These are phyloP conservation scores for Orobanche coerulescens DNA, from an alignment of 257 asterid genomes.

Conservation along the genomic window DNA sequence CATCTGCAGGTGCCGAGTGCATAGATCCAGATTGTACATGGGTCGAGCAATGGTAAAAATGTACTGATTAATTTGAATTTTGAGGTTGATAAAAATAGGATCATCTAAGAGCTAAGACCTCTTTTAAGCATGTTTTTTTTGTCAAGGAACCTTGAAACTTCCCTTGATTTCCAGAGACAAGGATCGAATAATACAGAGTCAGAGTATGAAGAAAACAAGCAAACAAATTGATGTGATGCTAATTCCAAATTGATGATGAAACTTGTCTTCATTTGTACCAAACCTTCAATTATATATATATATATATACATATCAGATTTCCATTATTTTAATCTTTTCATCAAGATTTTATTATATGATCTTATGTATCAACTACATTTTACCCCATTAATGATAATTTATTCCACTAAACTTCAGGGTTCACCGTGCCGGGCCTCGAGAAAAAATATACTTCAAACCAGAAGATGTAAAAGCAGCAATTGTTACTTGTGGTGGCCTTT, in stretches of 20 bases:
- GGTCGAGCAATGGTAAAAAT: conserved; percentile 87
- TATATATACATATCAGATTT: not conserved
- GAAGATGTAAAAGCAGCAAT: conserved; percentile 92
- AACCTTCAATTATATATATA: not conserved
- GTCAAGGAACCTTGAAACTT: not conserved
- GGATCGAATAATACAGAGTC: not conserved
- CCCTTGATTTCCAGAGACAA: not conserved
- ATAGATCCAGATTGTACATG: conserved; percentile 86
- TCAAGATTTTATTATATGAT: not conserved
- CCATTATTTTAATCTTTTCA: not conserved
- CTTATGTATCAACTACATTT: not conserved
- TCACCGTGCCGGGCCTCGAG: conserved; percentile 95
- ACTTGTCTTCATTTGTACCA: too few relatives aligned
- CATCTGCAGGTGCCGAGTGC: conserved; percentile 98
- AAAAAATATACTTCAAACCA: conserved; percentile 77
- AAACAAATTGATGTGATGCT: not conserved
- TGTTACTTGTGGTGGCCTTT: conserved; percentile 95
- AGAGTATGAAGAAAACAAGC: not conserved
- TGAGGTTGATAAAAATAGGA: conserved; percentile 2
- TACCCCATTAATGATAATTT: not conserved
- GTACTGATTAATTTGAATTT: not conserved
- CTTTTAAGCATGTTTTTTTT: not conserved
- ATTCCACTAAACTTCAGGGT: conserved; percentile 48
- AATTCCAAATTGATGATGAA: not conserved
- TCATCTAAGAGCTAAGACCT: not conserved